Base-by-base conservation (phyloP, 768 basidiomycete species). In the Termitomyces sp. region DNA sequence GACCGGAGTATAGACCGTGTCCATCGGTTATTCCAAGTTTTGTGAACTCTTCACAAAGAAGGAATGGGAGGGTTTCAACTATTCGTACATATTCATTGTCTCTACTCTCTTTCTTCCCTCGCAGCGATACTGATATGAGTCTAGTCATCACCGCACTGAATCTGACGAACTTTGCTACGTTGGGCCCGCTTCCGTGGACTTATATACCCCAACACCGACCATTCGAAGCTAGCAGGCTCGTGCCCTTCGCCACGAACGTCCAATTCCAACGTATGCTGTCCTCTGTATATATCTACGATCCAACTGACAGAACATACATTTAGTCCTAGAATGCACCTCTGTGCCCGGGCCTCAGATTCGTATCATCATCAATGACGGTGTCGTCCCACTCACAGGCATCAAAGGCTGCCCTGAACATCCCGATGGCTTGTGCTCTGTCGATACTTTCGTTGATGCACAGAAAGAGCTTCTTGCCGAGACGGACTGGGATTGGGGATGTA, bases 301-400 rank as follows among this genome's bases (percentile, higher is more conserved):
- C 55, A 18, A 60, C 67, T 44, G 8, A 44, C 43, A 44, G n/a
- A n/a, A n/a, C n/a, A n/a, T n/a, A n/a, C 8, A 20, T 50, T 6
- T 69, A 93, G 86, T 91, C 10, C 76, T 92, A 0, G 78, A 80
- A 56, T 92, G 89, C 63, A n/a, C n/a, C n/a, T n/a, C n/a, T n/a
- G n/a, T n/a, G n/a, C n/a, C n/a, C n/a, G n/a, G n/a, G n/a, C n/a
- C n/a, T n/a, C n/a, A n/a, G n/a, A n/a, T n/a, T n/a, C n/a, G n/a
- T n/a, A n/a, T n/a, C n/a, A n/a, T n/a, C 60, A 81, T 95, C 69
- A 95, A 97, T 72, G 94, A 97, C 65, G 94, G 86, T 0, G 87
- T 91, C 1, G 85, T 85, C 0, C 93, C 94, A 5, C 79, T 95
- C 22, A 89, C 86, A 0, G 85, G 88, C 13, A 79, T n/a, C n/a